Evolutionary conservation across 1,284 basidiomycete genomes (phyloP), one percentile per base, ranked within the genome.

Genomic region (Trichosporon inkin): DNA sequence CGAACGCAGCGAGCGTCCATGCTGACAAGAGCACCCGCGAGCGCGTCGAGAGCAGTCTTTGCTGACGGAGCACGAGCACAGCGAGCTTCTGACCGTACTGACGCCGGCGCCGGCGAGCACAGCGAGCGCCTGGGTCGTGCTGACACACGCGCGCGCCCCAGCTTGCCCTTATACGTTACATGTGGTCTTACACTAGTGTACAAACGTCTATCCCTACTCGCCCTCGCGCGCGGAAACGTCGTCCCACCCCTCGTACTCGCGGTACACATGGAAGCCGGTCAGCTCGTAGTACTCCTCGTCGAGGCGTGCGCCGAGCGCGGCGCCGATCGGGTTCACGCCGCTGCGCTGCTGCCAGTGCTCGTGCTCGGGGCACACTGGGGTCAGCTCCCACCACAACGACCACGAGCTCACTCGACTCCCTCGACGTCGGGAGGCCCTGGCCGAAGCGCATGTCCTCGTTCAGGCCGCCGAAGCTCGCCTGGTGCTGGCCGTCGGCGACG

Each of bases 301-400:
- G 17, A 60, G 28, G 3, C 58, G 57, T 2, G 60, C 63, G 19
- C 63, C 63, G 28, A 44, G 57, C 32, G 64, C 64, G 3, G 64
- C 64, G 16, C 64, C 62, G 14, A 76, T 55, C 1, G 73, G 71
- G 55, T 76, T 73, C 44, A 65, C 56, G 10, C 64, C 65, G n/a
- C 60, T 68, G 10, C 74, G 66, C 40, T 74, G 58, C 62, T 74
- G 71, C 64, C 68, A 75, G 52, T 76, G 74, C 55, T 74, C 69
- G 60, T 76, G 74, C 58, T 76, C 74, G 7, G 74, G 71, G 51
- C 74, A 76, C n/a, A 76, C 64, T 67, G 28, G 5, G 6, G 6
- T 54, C 7, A 13, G 24, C 8, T n/a, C n/a, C n/a, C n/a, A n/a
- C n/a, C n/a, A n/a, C n/a, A n/a, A n/a, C n/a, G 10, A 19, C 16